A percentile compares a stretch with the other conserved stretches of the same genome.
Evolutionary conservation across 2,329 filamentous ascomycete species (phyloP).

Genomic region (Elsinoe necatrix): DNA sequence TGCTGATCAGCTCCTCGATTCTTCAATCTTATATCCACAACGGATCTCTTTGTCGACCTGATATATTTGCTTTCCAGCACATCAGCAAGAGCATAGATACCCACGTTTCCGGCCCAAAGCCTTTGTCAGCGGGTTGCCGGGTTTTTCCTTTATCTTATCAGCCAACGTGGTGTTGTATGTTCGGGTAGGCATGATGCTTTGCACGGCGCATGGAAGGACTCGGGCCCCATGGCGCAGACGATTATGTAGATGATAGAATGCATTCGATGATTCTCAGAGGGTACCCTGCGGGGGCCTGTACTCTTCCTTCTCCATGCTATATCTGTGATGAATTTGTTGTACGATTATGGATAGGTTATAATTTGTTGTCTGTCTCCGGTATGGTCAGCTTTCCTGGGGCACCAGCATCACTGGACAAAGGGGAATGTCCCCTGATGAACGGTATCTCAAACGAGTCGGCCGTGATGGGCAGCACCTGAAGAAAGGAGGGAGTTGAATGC

Average conservation of each 20-base stretch:
- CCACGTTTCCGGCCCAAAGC: neutral
- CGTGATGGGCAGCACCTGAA: too few relatives aligned
- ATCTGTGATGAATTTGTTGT: neutral
- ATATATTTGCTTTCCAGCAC: neutral
- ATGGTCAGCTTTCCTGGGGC: too few relatives aligned
- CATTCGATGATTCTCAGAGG: slow-evolving; percentile 6
- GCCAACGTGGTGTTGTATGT: neutral
- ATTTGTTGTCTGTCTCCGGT: too few relatives aligned
- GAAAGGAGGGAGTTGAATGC: too few relatives aligned
- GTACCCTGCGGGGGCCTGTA: slow-evolving; percentile 11
- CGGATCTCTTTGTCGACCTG: neutral
- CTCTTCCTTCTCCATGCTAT: neutral
- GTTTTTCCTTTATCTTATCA: neutral
- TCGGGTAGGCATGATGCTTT: neutral
- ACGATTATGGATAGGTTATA: too few relatives aligned
- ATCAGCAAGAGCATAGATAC: slow-evolving; percentile 8
- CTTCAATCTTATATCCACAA: neutral
- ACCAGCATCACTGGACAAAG: too few relatives aligned
- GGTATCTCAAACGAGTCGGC: too few relatives aligned
- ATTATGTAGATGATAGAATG: slow-evolving; percentile 7
- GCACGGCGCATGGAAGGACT: slow-evolving; percentile 1
- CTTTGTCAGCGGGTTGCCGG: neutral
- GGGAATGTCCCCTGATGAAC: too few relatives aligned
- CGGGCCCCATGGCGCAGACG: neutral
- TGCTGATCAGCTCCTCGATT: neutral